Evolutionary conservation across 805 yeast genomes (phyloP).

Genomic region (Cyberlindnera galapagoensis): DNA sequence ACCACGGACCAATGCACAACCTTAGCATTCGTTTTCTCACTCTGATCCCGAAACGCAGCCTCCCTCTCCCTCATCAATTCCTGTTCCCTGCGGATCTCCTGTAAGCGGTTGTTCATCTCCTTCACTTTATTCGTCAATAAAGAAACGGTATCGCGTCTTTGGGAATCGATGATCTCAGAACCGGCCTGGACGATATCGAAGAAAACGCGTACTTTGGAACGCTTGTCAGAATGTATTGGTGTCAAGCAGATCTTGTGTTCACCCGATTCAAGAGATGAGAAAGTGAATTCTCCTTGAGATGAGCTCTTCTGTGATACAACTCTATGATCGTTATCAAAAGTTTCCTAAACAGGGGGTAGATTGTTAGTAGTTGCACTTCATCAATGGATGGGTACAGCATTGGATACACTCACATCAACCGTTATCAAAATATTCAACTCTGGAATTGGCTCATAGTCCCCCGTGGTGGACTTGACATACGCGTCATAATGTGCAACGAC

Average conservation of each 20-base stretch:
- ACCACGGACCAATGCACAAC: constrained; percentile 70
- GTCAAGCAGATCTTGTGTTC: constrained; percentile 81
- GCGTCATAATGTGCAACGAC: constrained; percentile 76
- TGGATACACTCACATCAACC: constrained; percentile 44
- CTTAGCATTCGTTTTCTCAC: constrained; percentile 68
- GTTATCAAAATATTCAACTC: constrained; percentile 59
- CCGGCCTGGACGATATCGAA: constrained; percentile 70
- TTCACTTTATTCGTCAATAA: constrained; percentile 50
- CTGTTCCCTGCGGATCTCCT: constrained; percentile 60
- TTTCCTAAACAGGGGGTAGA: constrained; percentile 41
- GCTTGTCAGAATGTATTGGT: constrained; percentile 36
- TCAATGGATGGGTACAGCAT: not conserved
- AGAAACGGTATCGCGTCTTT: constrained; percentile 47
- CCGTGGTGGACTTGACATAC: constrained; percentile 42
- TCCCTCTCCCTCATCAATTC: constrained; percentile 58
- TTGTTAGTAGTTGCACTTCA: constrained; percentile 6
- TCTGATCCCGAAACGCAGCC: constrained; percentile 66
- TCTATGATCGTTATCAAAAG: constrained; percentile 76
- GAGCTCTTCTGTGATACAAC: constrained; percentile 63
- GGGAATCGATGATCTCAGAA: constrained; percentile 55
- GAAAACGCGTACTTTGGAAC: constrained; percentile 57
- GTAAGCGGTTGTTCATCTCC: constrained; percentile 50
- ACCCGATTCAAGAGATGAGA: constrained; percentile 77
- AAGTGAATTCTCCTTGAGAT: constrained; percentile 63
- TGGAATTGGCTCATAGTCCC: constrained; percentile 46